Base-by-base conservation (phyloP, 192 early-diverging fungal species). In the Diversispora eburnea region DNA sequence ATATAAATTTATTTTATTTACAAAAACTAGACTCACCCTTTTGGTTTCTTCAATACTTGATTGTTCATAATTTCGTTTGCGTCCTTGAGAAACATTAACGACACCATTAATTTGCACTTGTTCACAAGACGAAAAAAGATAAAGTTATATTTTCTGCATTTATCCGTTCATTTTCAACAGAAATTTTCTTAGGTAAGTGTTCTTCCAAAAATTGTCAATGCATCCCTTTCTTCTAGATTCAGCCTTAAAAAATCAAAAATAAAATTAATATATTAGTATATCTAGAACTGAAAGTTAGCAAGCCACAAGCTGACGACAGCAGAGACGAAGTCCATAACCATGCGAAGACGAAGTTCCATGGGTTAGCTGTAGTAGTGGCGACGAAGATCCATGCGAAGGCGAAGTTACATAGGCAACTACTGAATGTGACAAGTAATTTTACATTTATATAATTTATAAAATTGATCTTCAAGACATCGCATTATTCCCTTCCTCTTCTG, bases 331-430 rank as follows among this genome's bases (percentile, higher is more conserved):
- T 54, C 66, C 66, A 52, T 68, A 68, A 68, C 66, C 66, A 68
- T 67, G 66, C 49, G 66, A 68, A 54, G 66, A 68, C 25, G 67
- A 3, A 69, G 67, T 69, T 69, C 67, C 67, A 69, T 69, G 51
- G 67, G 51, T 69, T 54, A n/a, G 51, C 65, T 67, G 65, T 49
- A 51, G 65, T 39, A 69, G 51, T 25, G 20, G 66, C 52, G 66
- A 20, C 20, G 65, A 3, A 67, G 65, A 67, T 51, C 47, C 65
- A 68, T 68, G 67, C 25, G 49, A 68, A 54, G 67, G 52, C 22
- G 51, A 3, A 69, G 51, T 69, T 69, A 49, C 67, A 69, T 55
- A 51, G 66, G 63, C 13, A 49, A 43, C 63, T 66, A 66, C 42
- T 66, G 63, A 66, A 47, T 59, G 57, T 59, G 57, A 59, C 57